These are phyloP conservation scores for Coemansia sp. DNA, from an alignment of 192 early-diverging fungal genomes.

Conservation along the genomic window DNA sequence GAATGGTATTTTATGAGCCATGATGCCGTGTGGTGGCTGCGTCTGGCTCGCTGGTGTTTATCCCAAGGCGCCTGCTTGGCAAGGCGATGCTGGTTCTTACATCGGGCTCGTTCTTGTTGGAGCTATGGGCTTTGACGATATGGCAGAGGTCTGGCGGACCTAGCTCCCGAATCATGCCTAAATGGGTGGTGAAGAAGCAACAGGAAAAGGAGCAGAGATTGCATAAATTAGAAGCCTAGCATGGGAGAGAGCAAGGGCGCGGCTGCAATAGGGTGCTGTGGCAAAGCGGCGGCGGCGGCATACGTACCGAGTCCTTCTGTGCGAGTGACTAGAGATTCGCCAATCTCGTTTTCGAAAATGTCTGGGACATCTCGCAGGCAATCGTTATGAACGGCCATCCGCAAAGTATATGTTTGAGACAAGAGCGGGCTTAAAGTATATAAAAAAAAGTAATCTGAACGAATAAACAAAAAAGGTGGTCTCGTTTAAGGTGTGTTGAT, in stretches of 20 bases:
- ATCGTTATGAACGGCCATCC: conserved; percentile 51
- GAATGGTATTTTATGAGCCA: conserved; percentile 1
- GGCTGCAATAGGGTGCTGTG: no score
- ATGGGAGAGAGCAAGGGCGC: no score
- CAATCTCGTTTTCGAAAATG: conserved; percentile 92
- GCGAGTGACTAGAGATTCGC: conserved; percentile 80
- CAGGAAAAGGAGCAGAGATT: no score
- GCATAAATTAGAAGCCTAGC: no score
- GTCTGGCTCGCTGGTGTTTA: no score
- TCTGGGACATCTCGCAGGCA: conserved; percentile 86
- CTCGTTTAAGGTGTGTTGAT: no score
- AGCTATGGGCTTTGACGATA: conserved; percentile 84
- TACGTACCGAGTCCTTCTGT: conserved; percentile 86
- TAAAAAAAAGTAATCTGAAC: conserved; percentile 4
- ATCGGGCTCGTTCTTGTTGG: conserved; percentile 37
- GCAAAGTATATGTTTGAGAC: no score
- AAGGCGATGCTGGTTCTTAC: conserved; percentile 9
- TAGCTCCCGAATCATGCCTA: conserved; percentile 83
- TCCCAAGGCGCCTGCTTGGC: no score
- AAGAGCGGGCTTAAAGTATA: no score
- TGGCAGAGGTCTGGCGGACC: conserved; percentile 98
- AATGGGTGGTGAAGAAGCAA: neutral
- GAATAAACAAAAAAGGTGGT: neutral
- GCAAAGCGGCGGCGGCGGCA: no score
- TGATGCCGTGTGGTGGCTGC: no score